Base-by-base conservation (phyloP, 495 filamentous ascomycete genomes). In the Penicillium psychrofluorescens region DNA sequence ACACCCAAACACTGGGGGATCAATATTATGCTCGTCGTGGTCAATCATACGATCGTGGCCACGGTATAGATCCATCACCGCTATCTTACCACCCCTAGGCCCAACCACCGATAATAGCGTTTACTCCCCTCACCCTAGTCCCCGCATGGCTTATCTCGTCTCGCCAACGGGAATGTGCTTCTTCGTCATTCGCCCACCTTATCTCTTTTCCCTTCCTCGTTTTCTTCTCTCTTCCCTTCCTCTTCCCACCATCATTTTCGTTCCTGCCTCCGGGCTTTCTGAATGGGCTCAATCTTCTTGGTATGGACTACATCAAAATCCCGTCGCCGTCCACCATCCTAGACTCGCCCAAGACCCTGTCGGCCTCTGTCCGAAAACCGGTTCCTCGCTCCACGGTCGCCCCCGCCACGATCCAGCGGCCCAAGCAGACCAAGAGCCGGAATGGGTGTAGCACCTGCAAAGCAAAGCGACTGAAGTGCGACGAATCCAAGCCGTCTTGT, bases 391-490 rank as follows among this genome's bases (percentile, higher is more conserved):
- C 64, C 22, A 56, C 59, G 43, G 47, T 49, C 36, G 56, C 61
- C 48, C 44, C 49, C 39, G 38, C 44, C 45, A 45, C 54, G 13
- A 46, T 45, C 8, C 52, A 46, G 35, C 88, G 85, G 53, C 79
- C 80, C 7, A 90, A 88, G 53, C 86, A 89, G 64, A 85, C 82
- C 38, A 90, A 90, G 58, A 89, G 85, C 63, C 80, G 86, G 53
- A 88, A 89, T 74, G 86, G 86, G 42, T 90, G 86, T 65, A 73
- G 83, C 44, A 89, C 85, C 38, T 90, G 86, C 70, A 90, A 90
- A 63, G 75, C 80, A 37, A 90, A 89, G 58, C 73, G 86, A 46
- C 65, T 90, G 42, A 90, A 90, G 60, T 90, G 86, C 65, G 86
- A 88, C 56, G 86, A 90, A 59, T 79, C 75, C 30, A 87, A 90